These are phyloP conservation scores for Amanita rimosa DNA, from an alignment of 768 basidiomycete genomes.

Conservation along the genomic window DNA sequence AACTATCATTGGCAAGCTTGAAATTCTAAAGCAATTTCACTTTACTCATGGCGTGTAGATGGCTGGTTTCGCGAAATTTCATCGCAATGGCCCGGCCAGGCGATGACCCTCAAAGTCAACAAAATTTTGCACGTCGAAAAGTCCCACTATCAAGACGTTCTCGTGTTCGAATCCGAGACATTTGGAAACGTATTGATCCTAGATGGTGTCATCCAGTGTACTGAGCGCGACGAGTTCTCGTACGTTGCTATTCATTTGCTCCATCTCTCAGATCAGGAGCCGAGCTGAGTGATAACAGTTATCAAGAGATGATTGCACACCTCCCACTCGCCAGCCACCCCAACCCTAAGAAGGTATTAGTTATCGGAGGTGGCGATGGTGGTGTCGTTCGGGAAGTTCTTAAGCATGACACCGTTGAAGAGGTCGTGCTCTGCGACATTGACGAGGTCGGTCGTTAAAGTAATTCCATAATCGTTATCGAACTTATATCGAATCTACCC, in stretches of 20 bases:
- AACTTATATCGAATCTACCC: not conserved
- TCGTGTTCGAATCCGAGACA: slow-evolving; percentile 93
- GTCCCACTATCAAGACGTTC: slow-evolving; percentile 91
- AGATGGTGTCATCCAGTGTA: slow-evolving; percentile 93
- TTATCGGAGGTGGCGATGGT: slow-evolving; percentile 97
- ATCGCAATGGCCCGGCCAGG: slow-evolving; percentile 95
- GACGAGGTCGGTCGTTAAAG: slow-evolving; percentile 64
- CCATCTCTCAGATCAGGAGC: not conserved
- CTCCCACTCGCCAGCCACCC: slow-evolving; percentile 94
- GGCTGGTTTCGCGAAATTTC: slow-evolving; percentile 97
- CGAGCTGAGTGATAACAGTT: slow-evolving; percentile 32
- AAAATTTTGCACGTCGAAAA: slow-evolving; percentile 91
- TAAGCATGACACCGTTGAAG: slow-evolving; percentile 83
- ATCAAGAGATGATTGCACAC: slow-evolving; percentile 99
- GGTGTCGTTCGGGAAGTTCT: slow-evolving; percentile 96
- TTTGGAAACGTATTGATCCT: slow-evolving; percentile 96
- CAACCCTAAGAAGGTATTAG: slow-evolving; percentile 90
- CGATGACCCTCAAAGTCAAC: slow-evolving; percentile 94
- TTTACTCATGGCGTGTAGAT: slow-evolving; percentile 27
- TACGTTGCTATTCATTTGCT: slow-evolving; percentile 27
- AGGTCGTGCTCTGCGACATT: slow-evolving; percentile 95
- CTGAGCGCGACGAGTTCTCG: slow-evolving; percentile 99
- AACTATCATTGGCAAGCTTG: slow-evolving; percentile 35
- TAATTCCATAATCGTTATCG: not conserved
- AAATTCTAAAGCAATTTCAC: not conserved